phyloP scores from a whole-genome alignment of 2,329 filamentous ascomycete genomes.

The Diaporthe destruens region DNA sequence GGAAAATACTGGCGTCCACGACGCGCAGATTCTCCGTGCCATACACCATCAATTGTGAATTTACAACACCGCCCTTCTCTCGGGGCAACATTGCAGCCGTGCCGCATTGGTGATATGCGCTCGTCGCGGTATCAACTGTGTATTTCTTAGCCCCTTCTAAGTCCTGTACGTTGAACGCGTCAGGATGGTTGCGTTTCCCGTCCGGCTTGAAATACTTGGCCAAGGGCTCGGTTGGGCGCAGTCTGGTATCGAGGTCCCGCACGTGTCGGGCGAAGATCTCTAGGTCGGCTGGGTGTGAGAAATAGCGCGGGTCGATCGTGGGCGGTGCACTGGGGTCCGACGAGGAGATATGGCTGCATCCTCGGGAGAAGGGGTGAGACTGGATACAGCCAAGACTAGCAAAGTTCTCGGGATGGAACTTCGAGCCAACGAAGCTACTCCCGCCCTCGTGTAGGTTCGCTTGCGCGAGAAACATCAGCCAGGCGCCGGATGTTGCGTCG shows the following conservation, averaged over 20 bases:
- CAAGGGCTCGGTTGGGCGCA: constrained; percentile 46
- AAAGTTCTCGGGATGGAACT: constrained; percentile 43
- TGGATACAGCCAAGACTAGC: constrained; percentile 42
- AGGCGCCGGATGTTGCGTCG: constrained; percentile 42
- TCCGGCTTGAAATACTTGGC: constrained; percentile 51
- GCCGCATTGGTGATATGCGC: constrained; percentile 54
- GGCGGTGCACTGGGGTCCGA: constrained; percentile 55
- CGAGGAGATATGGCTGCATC: constrained; percentile 64
- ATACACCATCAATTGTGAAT: constrained; percentile 56
- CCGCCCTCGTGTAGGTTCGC: constrained; percentile 44
- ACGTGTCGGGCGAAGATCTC: constrained; percentile 56
- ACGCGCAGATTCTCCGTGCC: constrained; percentile 57
- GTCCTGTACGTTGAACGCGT: constrained; percentile 43
- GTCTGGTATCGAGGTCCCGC: constrained; percentile 48
- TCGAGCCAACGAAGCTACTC: constrained; percentile 41
- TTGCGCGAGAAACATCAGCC: constrained; percentile 46
- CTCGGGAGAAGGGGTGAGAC: constrained; percentile 64
- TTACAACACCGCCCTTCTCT: constrained; percentile 59
- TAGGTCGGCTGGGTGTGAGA: constrained; percentile 64
- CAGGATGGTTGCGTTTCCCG: constrained; percentile 51
- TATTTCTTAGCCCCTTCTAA: constrained; percentile 46
- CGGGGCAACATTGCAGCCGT: constrained; percentile 58
- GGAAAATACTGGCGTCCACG: constrained; percentile 59
- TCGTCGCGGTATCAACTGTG: constrained; percentile 42
- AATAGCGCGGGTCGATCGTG: constrained; percentile 65